Evolutionary conservation across 768 basidiomycete species (phyloP).

Genomic region (Amanita subjunquillea): DNA sequence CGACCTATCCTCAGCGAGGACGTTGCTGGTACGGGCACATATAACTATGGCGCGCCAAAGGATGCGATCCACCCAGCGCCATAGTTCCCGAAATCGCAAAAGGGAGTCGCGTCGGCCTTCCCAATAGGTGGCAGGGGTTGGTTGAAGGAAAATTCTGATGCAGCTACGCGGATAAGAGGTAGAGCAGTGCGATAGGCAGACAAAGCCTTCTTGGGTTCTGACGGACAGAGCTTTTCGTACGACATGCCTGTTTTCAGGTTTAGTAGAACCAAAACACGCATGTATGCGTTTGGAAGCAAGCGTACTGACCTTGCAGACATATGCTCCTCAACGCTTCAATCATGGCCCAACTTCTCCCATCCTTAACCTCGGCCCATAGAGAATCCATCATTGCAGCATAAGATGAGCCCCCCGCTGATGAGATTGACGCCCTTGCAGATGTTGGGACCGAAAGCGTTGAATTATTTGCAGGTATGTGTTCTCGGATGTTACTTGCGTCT

Average conservation of each 20-base stretch:
- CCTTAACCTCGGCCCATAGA: slow-evolving; percentile 43
- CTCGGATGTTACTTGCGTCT: slow-evolving; percentile 41
- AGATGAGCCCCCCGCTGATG: slow-evolving; percentile 34
- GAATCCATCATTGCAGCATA: slow-evolving; percentile 31
- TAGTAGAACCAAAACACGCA: background rate
- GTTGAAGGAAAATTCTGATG: slow-evolving; percentile 31
- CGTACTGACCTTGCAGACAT: slow-evolving; percentile 61
- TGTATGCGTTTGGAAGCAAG: background rate
- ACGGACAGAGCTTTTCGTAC: slow-evolving; percentile 47
- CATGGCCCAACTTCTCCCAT: slow-evolving; percentile 65
- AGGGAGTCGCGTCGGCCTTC: slow-evolving; percentile 40
- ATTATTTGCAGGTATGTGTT: slow-evolving; percentile 35
- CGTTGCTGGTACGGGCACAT: slow-evolving; percentile 30
- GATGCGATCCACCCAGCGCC: slow-evolving; percentile 76
- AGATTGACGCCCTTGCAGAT: slow-evolving; percentile 26
- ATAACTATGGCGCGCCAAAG: slow-evolving; percentile 75
- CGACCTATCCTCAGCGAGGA: slow-evolving; percentile 7
- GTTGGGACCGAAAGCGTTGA: slow-evolving; percentile 14
- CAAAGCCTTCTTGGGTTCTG: slow-evolving; percentile 41
- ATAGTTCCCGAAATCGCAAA: slow-evolving; percentile 71
- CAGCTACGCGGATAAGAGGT: slow-evolving; percentile 40
- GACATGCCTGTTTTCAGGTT: slow-evolving; percentile 52
- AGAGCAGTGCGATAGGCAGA: slow-evolving; percentile 43
- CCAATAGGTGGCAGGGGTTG: slow-evolving; percentile 15
- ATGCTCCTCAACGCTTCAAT: slow-evolving; percentile 66